Evolutionary conservation across 352 stramenopile species (phyloP), one percentile per base, ranked within the genome.

Genomic region (Globisporangium paroecandrum): DNA sequence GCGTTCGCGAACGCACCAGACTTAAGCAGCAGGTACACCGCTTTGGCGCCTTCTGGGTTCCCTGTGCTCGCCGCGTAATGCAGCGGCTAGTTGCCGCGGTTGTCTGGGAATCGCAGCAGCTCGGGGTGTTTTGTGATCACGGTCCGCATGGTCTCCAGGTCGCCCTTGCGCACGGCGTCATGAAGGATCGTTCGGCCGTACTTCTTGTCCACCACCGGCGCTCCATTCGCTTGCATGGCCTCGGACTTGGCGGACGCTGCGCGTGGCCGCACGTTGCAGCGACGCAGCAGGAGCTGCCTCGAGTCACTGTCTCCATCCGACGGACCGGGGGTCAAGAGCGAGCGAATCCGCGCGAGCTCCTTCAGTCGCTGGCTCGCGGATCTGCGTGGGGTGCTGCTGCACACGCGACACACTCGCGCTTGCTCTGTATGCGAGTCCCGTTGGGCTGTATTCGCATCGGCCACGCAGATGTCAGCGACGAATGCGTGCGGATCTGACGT

Each of bases 21-120:
- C 49, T 78, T 78, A 25, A 89, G 69, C 64, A 89, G 68, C 68
- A 75, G 67, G 64, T 81, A 83, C 27, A 81, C 65, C 12, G 83
- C 73, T 18, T 76, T 70, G 15, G 64, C 62, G 51, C 72, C 68
- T 25, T 83, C 66, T 4, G 71, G 68, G 22, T 73, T 72, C 20
- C 62, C 71, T 2, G 70, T 67, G 55, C 77, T 83, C 24, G 75
- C 78, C 0, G 81, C 81, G 62, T 89, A 89, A 56, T 89, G 81
- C 55, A 89, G 68, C 22, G 81, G 77, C 51, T 82, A 77, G 65
- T 89, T 89, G 46, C 81, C 81, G 46, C 81, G 77, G 34, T 73
- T 78, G 66, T 89, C 81, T 0, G 73, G 51, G 3, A 70, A 69
- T 0, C 65, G 69, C 38, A 87, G 56, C 22, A 89, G 67, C 57